Conservation (phyloP, 768 basidiomycete genomes). For the Russula ochroleuca region DNA sequence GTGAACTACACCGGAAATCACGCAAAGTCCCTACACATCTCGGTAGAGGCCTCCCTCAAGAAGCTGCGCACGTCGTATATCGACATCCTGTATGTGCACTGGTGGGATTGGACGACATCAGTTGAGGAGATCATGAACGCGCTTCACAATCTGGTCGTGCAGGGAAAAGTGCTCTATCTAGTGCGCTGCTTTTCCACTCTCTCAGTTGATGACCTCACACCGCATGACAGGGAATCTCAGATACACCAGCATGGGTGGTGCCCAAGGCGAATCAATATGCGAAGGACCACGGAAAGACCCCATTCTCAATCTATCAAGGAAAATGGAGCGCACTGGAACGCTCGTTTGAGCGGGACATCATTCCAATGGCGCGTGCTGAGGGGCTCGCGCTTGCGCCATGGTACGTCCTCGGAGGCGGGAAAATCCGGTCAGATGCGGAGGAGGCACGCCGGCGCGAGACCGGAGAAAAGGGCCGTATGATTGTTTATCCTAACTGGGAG, state of each 20-base stretch:
- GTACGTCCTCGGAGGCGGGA: constrained; percentile 41
- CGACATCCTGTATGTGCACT: constrained; percentile 55
- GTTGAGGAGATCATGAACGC: constrained; percentile 26
- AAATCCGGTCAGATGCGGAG: constrained; percentile 40
- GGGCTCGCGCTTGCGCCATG: constrained; percentile 42
- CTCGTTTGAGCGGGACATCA: constrained; percentile 42
- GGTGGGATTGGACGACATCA: constrained; percentile 46
- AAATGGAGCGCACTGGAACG: constrained; percentile 34
- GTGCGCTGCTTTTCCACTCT: constrained; percentile 23
- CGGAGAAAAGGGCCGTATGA: constrained; percentile 37
- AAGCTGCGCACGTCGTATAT: constrained; percentile 57
- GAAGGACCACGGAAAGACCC: constrained; percentile 37
- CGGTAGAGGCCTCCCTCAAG: constrained; percentile 38
- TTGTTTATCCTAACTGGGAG: constrained; percentile 11
- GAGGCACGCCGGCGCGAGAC: constrained; percentile 34
- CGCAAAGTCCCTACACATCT: constrained; percentile 36
- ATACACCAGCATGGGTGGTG: constrained; percentile 41
- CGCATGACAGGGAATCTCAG: constrained; percentile 22
- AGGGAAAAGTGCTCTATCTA: constrained; percentile 43
- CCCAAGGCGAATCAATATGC: constrained; percentile 39
- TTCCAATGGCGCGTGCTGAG: constrained; percentile 37
- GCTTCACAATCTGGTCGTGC: constrained; percentile 40
- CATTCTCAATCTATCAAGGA: constrained; percentile 44
- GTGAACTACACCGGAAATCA: constrained; percentile 44
- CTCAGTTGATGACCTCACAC: too few species aligned